Evolutionary conservation across 2,329 filamentous ascomycete species (phyloP).

Genomic region (Phaeosphaeria sp.): DNA sequence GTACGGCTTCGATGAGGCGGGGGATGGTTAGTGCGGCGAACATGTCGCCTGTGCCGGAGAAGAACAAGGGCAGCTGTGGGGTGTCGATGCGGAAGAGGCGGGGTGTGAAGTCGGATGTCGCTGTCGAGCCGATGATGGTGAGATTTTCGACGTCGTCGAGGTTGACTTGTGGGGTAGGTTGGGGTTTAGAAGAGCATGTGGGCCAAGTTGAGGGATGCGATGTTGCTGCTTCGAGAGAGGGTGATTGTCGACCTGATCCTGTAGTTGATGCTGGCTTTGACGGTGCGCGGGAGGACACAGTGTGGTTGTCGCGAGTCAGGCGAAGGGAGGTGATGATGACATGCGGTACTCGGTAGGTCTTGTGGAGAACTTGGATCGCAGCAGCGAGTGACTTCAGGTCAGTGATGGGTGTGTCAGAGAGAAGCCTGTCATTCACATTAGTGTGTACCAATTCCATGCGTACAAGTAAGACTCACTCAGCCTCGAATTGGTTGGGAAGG

Average conservation of each 20-base stretch:
- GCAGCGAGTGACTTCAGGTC: conserved; percentile 74
- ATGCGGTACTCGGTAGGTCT: conserved; percentile 79
- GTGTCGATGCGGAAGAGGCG: conserved; percentile 90
- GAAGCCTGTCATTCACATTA: conserved; percentile 61
- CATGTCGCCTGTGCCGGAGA: conserved; percentile 97
- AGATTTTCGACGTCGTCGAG: conserved; percentile 53
- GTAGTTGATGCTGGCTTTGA: conserved; percentile 43
- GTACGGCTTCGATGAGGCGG: conserved; percentile 83
- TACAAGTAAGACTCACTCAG: conserved; percentile 70
- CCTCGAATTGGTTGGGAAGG: conserved; percentile 95
- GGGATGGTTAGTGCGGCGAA: conserved; percentile 91
- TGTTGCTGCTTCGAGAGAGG: conserved; percentile 23
- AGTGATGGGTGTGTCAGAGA: conserved; percentile 83
- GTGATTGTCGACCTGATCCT: conserved; percentile 27
- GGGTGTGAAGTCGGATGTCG: conserved; percentile 67
- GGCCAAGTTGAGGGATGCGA: conserved; percentile 21
- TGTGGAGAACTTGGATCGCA: conserved; percentile 80
- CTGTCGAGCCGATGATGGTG: conserved; percentile 79
- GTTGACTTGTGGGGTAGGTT: conserved; percentile 5
- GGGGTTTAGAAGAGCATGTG: conserved; percentile 4
- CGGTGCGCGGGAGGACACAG: conserved; percentile 36
- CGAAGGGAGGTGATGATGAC: conserved; percentile 91
- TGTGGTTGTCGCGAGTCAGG: conserved; percentile 63
- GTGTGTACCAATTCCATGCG: background rate
- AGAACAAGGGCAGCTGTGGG: conserved; percentile 89